Conservation (phyloP, 202 grass and related monocot species). For the Alloteropsis angusta region DNA sequence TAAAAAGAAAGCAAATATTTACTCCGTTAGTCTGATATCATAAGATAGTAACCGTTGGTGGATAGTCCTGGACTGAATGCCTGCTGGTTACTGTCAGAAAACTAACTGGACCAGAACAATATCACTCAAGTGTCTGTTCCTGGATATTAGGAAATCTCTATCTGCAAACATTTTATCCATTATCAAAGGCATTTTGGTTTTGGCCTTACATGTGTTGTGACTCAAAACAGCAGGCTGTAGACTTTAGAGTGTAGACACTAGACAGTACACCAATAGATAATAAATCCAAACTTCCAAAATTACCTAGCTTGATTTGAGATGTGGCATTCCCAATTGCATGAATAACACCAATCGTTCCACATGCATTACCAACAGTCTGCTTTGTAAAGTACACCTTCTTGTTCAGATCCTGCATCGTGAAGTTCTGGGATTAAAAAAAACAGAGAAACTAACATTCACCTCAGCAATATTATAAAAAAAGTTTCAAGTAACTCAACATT, state of each 20-base stretch:
- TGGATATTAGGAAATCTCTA: neutral
- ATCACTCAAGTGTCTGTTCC: neutral
- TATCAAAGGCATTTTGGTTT: neutral
- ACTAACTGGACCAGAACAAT: neutral
- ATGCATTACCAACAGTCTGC: conserved; percentile 96
- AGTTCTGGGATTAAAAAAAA: conserved; percentile 3
- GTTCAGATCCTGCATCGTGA: conserved; percentile 46
- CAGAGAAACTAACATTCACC: neutral
- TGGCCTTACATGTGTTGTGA: neutral
- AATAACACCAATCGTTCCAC: conserved; percentile 92
- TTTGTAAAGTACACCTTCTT: conserved; percentile 85
- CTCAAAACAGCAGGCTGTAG: neutral
- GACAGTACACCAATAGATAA: neutral
- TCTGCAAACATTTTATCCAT: neutral
- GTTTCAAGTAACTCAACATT: neutral
- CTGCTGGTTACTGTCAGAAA: neutral
- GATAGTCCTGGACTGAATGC: neutral
- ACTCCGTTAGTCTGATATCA: neutral
- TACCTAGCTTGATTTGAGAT: conserved; percentile 86
- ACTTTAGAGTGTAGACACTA: neutral
- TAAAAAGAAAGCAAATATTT: conserved; percentile 13
- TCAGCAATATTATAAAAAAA: neutral
- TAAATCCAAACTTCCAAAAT: neutral
- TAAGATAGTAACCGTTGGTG: neutral
- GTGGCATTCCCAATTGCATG: conserved; percentile 84